Evolutionary conservation across 257 asterid species (phyloP).

Genomic region (Nicotiana obtusifolia): DNA sequence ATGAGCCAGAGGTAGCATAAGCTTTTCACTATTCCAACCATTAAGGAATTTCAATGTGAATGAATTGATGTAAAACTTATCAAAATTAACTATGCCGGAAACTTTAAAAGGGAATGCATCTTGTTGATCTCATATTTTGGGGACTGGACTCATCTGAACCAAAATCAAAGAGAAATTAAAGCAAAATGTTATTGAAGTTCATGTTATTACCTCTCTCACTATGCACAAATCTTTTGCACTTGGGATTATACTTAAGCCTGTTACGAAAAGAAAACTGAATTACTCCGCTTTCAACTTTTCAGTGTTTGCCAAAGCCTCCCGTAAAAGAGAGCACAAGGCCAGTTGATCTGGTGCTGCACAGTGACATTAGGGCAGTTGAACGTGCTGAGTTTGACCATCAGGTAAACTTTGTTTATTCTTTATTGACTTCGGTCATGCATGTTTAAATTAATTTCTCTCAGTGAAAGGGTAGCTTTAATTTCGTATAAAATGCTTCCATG

Average conservation of each 20-base stretch:
- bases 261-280: neutral
- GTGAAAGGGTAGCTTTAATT: neutral
- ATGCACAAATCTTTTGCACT: neutral
- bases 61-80: neutral
- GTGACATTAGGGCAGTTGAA: slow-evolving; percentile 74
- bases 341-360: slow-evolving; percentile 61
- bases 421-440: neutral
- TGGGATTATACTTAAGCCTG: neutral
- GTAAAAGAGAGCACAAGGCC: slow-evolving; percentile 69
- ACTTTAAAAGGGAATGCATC: neutral
- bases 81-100: neutral
- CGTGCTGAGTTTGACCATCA: slow-evolving; percentile 87
- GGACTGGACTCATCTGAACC: neutral
- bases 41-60: neutral
- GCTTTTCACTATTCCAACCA: neutral
- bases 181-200: neutral
- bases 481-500: neutral
- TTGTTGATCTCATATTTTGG: neutral
- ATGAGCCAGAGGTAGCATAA: slow-evolving; percentile 73
- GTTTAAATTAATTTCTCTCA: neutral
- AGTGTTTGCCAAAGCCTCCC: slow-evolving; percentile 79
- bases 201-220: neutral
- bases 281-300: slow-evolving; percentile 15
- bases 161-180: neutral
- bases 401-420: slow-evolving; percentile 28